A percentile compares a stretch with the other conserved stretches of the same genome.
phyloP scores from a whole-genome alignment of 2,329 filamentous ascomycete species.

The Neofusicoccum laricinum region DNA sequence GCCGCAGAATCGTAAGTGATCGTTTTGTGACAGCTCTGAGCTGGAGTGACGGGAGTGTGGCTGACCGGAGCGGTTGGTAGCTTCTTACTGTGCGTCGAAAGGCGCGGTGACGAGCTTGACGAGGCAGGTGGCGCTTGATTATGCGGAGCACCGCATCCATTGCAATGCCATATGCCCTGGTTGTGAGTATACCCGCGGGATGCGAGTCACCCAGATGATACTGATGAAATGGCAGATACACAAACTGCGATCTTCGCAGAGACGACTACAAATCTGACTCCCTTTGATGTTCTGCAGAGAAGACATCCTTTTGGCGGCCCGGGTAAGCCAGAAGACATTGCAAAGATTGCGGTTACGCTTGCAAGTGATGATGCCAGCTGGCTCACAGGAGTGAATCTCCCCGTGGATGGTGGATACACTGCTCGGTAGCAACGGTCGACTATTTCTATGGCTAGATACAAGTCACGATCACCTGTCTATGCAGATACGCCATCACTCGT shows the following conservation, averaged over 20 bases:
- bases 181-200: constrained; percentile 29
- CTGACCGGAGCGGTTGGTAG: neutral
- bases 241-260: neutral
- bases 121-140: constrained; percentile 49
- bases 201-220: neutral
- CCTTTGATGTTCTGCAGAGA: neutral
- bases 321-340: constrained; percentile 32
- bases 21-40: neutral
- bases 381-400: constrained; percentile 39
- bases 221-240: neutral
- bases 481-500: too few relatives aligned
- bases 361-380: constrained; percentile 46
- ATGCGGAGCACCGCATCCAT: constrained; percentile 48
- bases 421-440: neutral
- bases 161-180: constrained; percentile 56
- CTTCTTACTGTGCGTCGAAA: constrained; percentile 49
- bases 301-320: constrained; percentile 32
- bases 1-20: constrained; percentile 16
- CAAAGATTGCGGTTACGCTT: constrained; percentile 43
- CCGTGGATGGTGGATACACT: constrained; percentile 43
- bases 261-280: neutral
- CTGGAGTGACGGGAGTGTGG: neutral
- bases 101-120: constrained; percentile 48
- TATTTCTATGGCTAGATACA: too few relatives aligned
- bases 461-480: too few relatives aligned